Base-by-base conservation (phyloP, 192 early-diverging fungal genomes). In the Dissophora ornata region DNA sequence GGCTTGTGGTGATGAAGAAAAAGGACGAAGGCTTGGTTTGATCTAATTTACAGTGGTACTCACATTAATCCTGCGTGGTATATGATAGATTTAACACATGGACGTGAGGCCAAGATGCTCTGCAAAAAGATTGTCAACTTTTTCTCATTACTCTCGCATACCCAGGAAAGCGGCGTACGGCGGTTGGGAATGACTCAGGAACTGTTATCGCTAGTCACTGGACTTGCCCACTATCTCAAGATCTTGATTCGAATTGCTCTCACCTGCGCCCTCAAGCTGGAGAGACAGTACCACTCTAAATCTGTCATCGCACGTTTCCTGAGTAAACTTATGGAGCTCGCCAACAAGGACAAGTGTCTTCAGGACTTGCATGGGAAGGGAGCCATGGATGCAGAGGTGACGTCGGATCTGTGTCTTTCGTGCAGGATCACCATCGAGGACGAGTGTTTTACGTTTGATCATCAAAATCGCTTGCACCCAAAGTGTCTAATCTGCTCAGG, bases 71-170 rank as follows among this genome's bases (percentile, higher is more conserved):
- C 36, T 1, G 1, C 49, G 24, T 25, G 25, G 10, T 29, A 38
- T 18, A 12, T 51, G 24, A 18, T 58, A 77, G 73, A 67, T 56
- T 15, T 77, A 49, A 56, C 89, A 71, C 86, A 93, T 60, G 91
- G 88, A 28, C 84, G 92, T 21, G 96, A 98, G 80, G 96, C 97
- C 28, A 98, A 96, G 82, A 89, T 97, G 84, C 85, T 99, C 42
- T 95, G 94, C 70, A 97, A 96, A 67, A 93, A 92, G 71, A 95
- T 97, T 54, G 92, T 97, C 55, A 91, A 91, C 62, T 98, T 98
- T 78, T 98, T 99, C 80, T 92, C 96, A 6, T 67, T 97, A 22
- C 81, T 99, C 40, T 92, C 91, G 8, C 86, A 92, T 62, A 89
- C 91, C 2, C 88, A 91, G 52, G 80, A 90, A 38, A 78, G 75